Base-by-base conservation (phyloP, 192 early-diverging fungal species). In the Backusella tuberculispora region DNA sequence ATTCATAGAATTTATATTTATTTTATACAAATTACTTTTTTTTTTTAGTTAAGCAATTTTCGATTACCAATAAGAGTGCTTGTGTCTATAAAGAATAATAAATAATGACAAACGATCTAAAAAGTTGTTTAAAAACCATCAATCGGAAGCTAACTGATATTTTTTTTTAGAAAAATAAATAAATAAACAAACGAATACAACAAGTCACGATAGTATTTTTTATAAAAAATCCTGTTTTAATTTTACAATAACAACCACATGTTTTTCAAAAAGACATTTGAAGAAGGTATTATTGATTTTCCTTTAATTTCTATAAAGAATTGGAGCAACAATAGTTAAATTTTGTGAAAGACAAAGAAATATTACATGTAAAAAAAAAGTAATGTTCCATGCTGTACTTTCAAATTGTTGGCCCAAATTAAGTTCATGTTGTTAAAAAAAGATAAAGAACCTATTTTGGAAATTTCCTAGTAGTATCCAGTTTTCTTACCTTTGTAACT, bases 391-490 rank as follows among this genome's bases (percentile, higher is more conserved):
- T 60, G 21, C 24, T 10, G 24, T 56, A 56, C 50, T 56, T 56
- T 56, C n/a, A 56, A 56, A 1, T 56, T 24, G 24, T 56, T 10
- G 9, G 21, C 12, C 24, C n/a, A n/a, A n/a, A 56, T 21, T 56
- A 21, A 56, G 19, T 56, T 8, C 19, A 26, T 60, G 53, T 24
- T 60, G 53, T 60, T 60, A 60, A 60, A 60, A 60, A 60, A 60
- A 60, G 53, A 26, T 60, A 26, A 60, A 60, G 26, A 60, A 8
- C 53, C 26, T 60, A 60, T 60, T 60, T 60, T 60, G 26, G 53
- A 56, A 56, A 56, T 21, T 21, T 56, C n/a, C 24, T 56, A 21
- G 21, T 19, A 9, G 50, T 56, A 24, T 56, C 9, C 50, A 56
- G 1, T 56, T 56, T 21, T 56, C 24, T 21, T 56, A 24, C 21